Percentiles rank a stretch among this genome's conserved stretches.
Evolutionary conservation across 495 filamentous ascomycete genomes (phyloP).

Genomic region (Aspergillus diversus): DNA sequence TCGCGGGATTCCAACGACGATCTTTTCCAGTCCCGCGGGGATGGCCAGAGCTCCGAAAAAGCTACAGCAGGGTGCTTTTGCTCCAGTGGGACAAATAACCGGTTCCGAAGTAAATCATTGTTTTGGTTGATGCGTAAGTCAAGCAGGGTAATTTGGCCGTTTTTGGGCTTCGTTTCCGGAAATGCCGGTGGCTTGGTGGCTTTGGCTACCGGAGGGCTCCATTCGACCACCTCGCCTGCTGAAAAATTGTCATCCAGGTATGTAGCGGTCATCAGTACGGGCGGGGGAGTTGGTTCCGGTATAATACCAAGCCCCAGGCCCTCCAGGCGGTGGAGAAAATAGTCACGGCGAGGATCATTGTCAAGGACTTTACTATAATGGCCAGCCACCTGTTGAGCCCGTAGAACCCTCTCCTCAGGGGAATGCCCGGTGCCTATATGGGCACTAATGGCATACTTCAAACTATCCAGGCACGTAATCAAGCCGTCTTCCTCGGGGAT

Average conservation of each 20-base stretch:
- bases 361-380: neutral
- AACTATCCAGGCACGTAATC: neutral
- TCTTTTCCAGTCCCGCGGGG: neutral
- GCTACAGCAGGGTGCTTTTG: neutral
- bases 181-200: neutral
- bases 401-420: neutral
- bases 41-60: neutral
- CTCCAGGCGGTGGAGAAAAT: neutral
- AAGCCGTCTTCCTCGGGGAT: neutral
- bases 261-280: neutral
- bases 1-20: neutral
- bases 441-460: neutral
- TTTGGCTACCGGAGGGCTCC: neutral
- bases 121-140: neutral
- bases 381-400: neutral
- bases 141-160: neutral
- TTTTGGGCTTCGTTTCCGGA: neutral
- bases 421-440: neutral
- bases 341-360: neutral
- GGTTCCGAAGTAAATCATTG: neutral
- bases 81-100: neutral
- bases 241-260: neutral
- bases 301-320: neutral
- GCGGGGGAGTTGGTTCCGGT: neutral
- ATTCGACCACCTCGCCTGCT: neutral